A percentile compares a stretch with the other conserved stretches of the same genome.
Conservation (phyloP, 2,329 filamentous ascomycete species). For the Monilinia vaccinii-corymbosi region DNA sequence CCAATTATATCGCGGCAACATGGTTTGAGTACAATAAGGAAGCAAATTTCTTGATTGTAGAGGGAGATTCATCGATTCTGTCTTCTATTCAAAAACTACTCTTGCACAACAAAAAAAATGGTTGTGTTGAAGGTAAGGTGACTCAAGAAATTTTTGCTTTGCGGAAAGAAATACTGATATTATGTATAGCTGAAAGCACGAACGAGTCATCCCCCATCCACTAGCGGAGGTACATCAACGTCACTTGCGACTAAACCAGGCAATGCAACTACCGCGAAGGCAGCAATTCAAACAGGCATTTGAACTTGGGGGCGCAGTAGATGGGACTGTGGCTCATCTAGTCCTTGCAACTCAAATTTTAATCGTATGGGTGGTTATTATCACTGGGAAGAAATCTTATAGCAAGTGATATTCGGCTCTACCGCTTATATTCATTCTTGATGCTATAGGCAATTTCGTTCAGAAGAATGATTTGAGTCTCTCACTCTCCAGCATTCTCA, state of each 20-base stretch:
- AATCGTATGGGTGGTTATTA: conserved; percentile 3
- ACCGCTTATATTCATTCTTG: too few relatives aligned
- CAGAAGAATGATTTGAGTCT: neutral
- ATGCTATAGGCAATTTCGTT: too few relatives aligned
- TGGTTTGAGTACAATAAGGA: conserved; percentile 13
- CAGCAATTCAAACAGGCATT: neutral
- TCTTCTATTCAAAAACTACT: neutral
- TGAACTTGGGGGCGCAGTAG: conserved; percentile 10
- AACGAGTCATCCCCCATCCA: neutral
- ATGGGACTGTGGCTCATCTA: conserved; percentile 5
- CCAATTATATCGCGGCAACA: conserved; percentile 7
- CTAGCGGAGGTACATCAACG: neutral
- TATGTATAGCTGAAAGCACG: neutral
- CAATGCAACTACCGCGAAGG: neutral
- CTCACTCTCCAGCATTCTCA: conserved; percentile 5
- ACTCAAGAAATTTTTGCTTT: too few relatives aligned
- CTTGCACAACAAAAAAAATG: conserved; percentile 1
- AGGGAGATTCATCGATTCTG: conserved; percentile 4
- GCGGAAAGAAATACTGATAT: neutral
- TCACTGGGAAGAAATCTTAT: neutral
- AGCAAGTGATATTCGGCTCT: too few relatives aligned
- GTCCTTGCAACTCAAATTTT: neutral
- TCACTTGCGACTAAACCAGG: neutral
- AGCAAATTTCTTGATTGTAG: conserved; percentile 6
- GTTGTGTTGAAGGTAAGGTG: neutral